Evolutionary conservation across 768 basidiomycete species (phyloP).

Genomic region (Tricholoma furcatifolium): DNA sequence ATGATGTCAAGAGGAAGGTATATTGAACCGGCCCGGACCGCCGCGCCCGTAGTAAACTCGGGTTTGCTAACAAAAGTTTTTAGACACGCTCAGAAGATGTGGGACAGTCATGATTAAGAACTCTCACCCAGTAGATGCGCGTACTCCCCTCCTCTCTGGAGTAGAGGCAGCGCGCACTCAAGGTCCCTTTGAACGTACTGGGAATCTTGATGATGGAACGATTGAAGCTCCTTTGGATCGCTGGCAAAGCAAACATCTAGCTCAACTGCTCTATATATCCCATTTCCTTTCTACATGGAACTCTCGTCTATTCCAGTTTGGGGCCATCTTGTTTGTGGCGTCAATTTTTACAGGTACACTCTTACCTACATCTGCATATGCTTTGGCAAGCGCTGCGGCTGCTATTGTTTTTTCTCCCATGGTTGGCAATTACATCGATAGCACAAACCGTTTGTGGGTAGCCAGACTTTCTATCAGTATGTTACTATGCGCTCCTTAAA

Average conservation of each 20-base stretch:
- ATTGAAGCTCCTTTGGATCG: too few species aligned
- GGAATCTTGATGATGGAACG: too few species aligned
- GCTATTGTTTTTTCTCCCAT: conserved; percentile 21
- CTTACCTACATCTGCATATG: conserved; percentile 25
- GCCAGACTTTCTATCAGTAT: conserved; percentile 24
- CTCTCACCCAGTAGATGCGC: too few species aligned
- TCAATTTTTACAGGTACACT: conserved; percentile 23
- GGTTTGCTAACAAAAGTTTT: too few species aligned
- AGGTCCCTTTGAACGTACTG: too few species aligned
- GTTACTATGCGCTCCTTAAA: background rate
- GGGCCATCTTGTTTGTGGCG: conserved; percentile 24
- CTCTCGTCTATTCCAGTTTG: conserved; percentile 28
- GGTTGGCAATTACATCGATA: conserved; percentile 24
- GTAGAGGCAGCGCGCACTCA: too few species aligned
- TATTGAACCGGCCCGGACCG: too few species aligned
- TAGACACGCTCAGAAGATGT: too few species aligned
- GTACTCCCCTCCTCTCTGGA: too few species aligned
- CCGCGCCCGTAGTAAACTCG: too few species aligned
- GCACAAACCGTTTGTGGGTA: conserved; percentile 17
- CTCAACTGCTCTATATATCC: conserved; percentile 20
- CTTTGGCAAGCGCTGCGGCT: conserved; percentile 19
- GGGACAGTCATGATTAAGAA: too few species aligned
- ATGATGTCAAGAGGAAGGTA: too few species aligned
- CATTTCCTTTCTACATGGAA: conserved; percentile 32
- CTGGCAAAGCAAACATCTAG: background rate